phyloP scores from a whole-genome alignment of 768 basidiomycete species.

The Rhodotorula graminis region DNA sequence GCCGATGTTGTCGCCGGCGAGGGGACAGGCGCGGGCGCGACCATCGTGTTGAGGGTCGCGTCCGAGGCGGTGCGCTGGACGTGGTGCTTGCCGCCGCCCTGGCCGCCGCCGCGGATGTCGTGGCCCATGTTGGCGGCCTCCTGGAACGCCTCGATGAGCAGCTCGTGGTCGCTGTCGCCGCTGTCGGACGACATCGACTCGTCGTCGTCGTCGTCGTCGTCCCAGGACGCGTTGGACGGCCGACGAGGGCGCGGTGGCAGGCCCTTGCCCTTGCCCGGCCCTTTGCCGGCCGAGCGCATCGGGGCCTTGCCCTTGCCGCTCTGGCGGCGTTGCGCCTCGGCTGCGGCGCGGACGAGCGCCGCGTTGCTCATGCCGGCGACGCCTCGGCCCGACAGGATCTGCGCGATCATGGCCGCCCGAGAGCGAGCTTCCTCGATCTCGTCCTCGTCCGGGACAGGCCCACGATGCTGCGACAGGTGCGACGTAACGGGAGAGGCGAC shows the following conservation, averaged over 20 bases:
- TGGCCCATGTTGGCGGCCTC: background rate
- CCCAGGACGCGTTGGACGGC: background rate
- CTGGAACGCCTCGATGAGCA: background rate
- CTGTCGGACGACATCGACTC: conserved; percentile 5
- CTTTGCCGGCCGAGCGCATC: conserved; percentile 13
- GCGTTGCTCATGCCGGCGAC: background rate
- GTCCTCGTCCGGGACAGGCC: background rate
- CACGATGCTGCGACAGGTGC: too few species aligned
- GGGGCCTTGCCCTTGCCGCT: conserved; percentile 11
- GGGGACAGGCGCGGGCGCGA: background rate
- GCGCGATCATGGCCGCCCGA: conserved; percentile 22
- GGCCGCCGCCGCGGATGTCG: background rate
- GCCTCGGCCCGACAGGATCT: conserved; percentile 8
- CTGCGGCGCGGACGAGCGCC: background rate
- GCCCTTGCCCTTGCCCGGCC: conserved; percentile 23
- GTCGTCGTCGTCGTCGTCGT: background rate
- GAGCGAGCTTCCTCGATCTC: conserved; percentile 8
- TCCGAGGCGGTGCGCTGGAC: background rate
- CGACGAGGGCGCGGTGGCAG: conserved; percentile 12
- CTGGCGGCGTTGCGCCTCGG: background rate
- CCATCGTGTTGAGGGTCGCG: background rate
- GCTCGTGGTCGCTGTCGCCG: conserved; percentile 10
- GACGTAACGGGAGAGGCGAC: background rate
- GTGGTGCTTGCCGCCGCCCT: background rate
- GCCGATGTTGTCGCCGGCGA: background rate